These are phyloP conservation scores for Hypomyces rosellus DNA, from an alignment of 2,329 filamentous ascomycete species.

Conservation along the genomic window DNA sequence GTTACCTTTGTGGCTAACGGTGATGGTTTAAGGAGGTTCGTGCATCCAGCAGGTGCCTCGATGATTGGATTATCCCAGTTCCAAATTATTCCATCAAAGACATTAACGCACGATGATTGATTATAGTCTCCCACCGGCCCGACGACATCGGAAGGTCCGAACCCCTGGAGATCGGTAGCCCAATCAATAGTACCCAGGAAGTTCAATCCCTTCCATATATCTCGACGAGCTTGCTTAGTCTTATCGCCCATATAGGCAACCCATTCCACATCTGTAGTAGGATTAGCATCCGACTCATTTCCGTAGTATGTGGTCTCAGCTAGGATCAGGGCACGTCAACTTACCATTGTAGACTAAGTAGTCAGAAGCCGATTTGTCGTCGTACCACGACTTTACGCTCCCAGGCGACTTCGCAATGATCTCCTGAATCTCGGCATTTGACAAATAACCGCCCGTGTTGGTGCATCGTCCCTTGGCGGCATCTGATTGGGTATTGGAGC, in stretches of 20 bases:
- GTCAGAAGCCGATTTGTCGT: slow-evolving; percentile 3
- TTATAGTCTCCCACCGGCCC: background rate
- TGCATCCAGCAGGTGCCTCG: slow-evolving; percentile 1
- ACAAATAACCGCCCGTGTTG: slow-evolving; percentile 19
- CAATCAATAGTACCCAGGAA: slow-evolving; percentile 6
- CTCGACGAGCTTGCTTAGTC: background rate
- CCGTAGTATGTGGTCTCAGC: background rate
- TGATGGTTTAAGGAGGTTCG: slow-evolving; percentile 4
- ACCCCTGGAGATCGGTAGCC: slow-evolving; percentile 7
- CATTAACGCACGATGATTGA: background rate
- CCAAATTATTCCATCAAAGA: slow-evolving; percentile 8
- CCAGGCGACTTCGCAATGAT: slow-evolving; percentile 10
- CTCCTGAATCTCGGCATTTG: slow-evolving; percentile 20
- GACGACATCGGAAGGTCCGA: background rate
- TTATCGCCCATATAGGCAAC: slow-evolving; percentile 4
- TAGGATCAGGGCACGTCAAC: background rate
- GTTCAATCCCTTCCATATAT: background rate
- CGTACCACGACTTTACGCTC: slow-evolving; percentile 7
- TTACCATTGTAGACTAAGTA: slow-evolving; percentile 8
- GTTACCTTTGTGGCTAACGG: background rate
- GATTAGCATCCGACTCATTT: background rate
- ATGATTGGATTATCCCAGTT: slow-evolving; percentile 3
- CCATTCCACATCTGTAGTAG: background rate
- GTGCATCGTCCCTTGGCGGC: slow-evolving; percentile 20
- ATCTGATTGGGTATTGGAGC: slow-evolving; percentile 8